phyloP scores from a whole-genome alignment of 2,329 filamentous ascomycete species.

The Tolypocladium amazonense region DNA sequence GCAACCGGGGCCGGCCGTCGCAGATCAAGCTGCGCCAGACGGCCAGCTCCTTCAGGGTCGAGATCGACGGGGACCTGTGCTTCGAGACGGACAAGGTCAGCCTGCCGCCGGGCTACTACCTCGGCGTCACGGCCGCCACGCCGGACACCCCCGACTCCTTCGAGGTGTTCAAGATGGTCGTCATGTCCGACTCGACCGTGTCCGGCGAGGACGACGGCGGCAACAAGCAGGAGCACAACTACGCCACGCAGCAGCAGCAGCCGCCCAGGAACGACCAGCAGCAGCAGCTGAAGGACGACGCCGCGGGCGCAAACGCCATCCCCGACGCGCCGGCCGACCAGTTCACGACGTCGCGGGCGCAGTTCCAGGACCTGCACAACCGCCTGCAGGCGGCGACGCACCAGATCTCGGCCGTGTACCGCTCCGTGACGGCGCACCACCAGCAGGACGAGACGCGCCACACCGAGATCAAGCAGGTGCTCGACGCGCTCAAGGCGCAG shows the following conservation, averaged over 20 bases:
- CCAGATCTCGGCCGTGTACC: conserved; percentile 53
- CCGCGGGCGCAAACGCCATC: conserved; percentile 17
- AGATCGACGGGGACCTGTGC: conserved; percentile 69
- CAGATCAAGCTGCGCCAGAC: conserved; percentile 64
- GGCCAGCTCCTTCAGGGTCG: conserved; percentile 58
- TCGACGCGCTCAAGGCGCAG: conserved; percentile 35
- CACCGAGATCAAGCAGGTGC: conserved; percentile 37
- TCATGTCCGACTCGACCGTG: conserved; percentile 45
- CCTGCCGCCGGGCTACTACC: conserved; percentile 70
- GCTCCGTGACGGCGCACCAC: conserved; percentile 39
- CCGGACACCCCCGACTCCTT: conserved; percentile 91
- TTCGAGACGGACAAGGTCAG: conserved; percentile 73
- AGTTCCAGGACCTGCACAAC: conserved; percentile 79
- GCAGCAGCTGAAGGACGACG: conserved; percentile 8
- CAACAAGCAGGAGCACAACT: conserved; percentile 3
- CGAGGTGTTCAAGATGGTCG: conserved; percentile 78
- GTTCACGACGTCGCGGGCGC: conserved; percentile 41
- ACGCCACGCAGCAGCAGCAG: conserved; percentile 9
- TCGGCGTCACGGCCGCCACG: conserved; percentile 80
- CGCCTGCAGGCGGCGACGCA: conserved; percentile 66
- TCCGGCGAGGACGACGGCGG: conserved; percentile 6
- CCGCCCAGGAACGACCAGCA: conserved; percentile 21
- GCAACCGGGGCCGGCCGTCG: conserved; percentile 79
- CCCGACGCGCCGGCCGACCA: conserved; percentile 36
- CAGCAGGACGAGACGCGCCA: conserved; percentile 44